A percentile compares a stretch with the other conserved stretches of the same genome.
phyloP scores from a whole-genome alignment of 2,329 filamentous ascomycete genomes.

The Cadophora sp. region DNA sequence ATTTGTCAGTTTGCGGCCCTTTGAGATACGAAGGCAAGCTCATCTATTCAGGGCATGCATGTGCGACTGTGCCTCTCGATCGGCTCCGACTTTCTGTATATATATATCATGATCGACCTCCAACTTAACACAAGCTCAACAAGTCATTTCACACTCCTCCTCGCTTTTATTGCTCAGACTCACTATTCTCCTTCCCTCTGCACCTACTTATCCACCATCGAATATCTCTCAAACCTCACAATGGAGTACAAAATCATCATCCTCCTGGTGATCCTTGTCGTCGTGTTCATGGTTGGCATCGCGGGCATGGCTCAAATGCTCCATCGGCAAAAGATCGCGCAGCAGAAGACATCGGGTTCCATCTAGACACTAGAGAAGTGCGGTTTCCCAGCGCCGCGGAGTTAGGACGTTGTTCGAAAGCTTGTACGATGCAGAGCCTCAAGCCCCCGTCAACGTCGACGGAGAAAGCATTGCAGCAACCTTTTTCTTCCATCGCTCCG shows the following conservation, averaged over 20 bases:
- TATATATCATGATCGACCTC: background rate
- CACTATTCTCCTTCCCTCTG: too few relatives aligned
- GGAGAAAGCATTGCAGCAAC: too few relatives aligned
- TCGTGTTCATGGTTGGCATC: background rate
- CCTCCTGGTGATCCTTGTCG: background rate
- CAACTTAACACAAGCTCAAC: background rate
- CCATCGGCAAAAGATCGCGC: background rate
- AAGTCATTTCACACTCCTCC: background rate
- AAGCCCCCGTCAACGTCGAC: too few relatives aligned
- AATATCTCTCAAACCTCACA: background rate
- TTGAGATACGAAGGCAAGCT: background rate
- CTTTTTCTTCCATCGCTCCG: too few relatives aligned
- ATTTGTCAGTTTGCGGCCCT: too few relatives aligned
- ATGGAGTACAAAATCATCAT: conserved; percentile 7
- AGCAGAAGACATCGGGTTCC: background rate
- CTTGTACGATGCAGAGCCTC: too few relatives aligned
- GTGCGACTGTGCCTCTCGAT: background rate
- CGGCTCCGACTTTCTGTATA: background rate
- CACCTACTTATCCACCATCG: background rate
- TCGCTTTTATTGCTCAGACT: background rate
- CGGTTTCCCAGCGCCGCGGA: background rate
- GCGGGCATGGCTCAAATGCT: conserved; percentile 7
- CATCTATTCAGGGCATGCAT: background rate
- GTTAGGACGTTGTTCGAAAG: too few relatives aligned
- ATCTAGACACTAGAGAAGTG: background rate